Evolutionary conservation across 2,329 filamentous ascomycete genomes (phyloP).

Genomic region (Fusarium transvaalense): DNA sequence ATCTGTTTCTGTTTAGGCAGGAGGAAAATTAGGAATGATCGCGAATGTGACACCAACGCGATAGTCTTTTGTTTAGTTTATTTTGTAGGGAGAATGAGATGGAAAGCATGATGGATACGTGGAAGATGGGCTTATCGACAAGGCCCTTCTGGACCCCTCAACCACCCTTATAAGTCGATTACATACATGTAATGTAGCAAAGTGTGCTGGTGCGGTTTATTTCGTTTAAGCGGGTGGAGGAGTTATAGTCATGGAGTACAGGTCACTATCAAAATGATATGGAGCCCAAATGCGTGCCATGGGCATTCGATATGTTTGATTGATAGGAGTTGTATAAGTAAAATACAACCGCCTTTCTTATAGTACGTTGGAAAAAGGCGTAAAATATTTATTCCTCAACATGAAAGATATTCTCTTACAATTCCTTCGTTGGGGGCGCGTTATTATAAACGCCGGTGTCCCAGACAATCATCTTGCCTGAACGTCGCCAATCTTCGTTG

Average conservation of each 20-base stretch:
- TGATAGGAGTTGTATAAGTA: neutral
- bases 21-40: conserved; percentile 11
- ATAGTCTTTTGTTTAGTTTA: conserved; percentile 27
- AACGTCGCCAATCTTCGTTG: conserved; percentile 70
- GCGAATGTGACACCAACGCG: conserved; percentile 7
- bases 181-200: conserved; percentile 45
- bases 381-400: neutral
- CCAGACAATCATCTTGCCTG: conserved; percentile 71
- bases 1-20: conserved; percentile 1
- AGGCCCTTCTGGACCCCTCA: conserved; percentile 10
- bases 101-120: conserved; percentile 32
- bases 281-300: conserved; percentile 14
- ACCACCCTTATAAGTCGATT: conserved; percentile 42
- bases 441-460: conserved; percentile 58
- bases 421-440: neutral
- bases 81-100: conserved; percentile 26
- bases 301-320: neutral
- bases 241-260: conserved; percentile 42
- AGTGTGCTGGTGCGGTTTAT: conserved; percentile 34
- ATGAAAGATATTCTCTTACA: neutral
- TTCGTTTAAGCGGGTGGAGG: conserved; percentile 41
- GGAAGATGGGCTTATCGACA: conserved; percentile 26
- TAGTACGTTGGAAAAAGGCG: conserved; percentile 11
- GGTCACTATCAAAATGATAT: conserved; percentile 35
- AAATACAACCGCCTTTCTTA: neutral